A percentile compares a stretch with the other conserved stretches of the same genome.
Conservation (phyloP, 2,329 filamentous ascomycete genomes). For the Cercospora sp. region DNA sequence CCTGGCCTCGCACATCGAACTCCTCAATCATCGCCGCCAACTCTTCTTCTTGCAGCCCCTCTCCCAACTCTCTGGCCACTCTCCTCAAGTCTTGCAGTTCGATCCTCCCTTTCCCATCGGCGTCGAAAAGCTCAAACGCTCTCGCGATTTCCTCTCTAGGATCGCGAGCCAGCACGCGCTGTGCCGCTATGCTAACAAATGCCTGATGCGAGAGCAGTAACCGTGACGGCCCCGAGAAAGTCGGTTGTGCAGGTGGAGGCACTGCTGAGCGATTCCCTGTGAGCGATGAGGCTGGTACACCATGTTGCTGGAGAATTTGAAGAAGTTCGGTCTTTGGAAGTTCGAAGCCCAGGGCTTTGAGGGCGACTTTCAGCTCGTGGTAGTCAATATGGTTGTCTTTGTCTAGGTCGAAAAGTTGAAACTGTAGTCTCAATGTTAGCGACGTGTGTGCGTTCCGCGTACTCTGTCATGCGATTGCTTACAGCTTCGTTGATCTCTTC, state of each 20-base stretch:
- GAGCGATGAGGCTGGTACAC: slow-evolving; percentile 55
- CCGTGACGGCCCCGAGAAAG: slow-evolving; percentile 52
- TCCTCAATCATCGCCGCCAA: slow-evolving; percentile 96
- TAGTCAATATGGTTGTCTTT: slow-evolving; percentile 93
- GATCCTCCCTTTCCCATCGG: slow-evolving; percentile 87
- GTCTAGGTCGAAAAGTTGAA: slow-evolving; percentile 94
- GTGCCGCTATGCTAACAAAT: slow-evolving; percentile 73
- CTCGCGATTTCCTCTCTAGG: slow-evolving; percentile 87
- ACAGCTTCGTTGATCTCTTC: slow-evolving; percentile 94
- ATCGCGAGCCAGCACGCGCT: slow-evolving; percentile 77
- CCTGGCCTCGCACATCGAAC: slow-evolving; percentile 92
- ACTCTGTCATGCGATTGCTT: not conserved
- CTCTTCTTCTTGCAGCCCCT: slow-evolving; percentile 90
- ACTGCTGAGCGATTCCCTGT: slow-evolving; percentile 41
- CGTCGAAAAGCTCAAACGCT: slow-evolving; percentile 91
- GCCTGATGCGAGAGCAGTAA: slow-evolving; percentile 71
- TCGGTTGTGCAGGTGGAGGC: slow-evolving; percentile 28
- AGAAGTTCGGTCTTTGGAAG: slow-evolving; percentile 83
- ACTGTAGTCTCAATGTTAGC: slow-evolving; percentile 54
- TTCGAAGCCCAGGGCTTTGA: slow-evolving; percentile 93
- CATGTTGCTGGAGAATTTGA: slow-evolving; percentile 76
- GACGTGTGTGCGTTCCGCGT: not conserved
- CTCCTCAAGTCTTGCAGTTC: slow-evolving; percentile 82
- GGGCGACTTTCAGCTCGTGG: slow-evolving; percentile 95
- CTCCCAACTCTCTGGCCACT: slow-evolving; percentile 86